Base-by-base conservation (phyloP, 1,284 basidiomycete genomes). In the Porodaedalea pini region DNA sequence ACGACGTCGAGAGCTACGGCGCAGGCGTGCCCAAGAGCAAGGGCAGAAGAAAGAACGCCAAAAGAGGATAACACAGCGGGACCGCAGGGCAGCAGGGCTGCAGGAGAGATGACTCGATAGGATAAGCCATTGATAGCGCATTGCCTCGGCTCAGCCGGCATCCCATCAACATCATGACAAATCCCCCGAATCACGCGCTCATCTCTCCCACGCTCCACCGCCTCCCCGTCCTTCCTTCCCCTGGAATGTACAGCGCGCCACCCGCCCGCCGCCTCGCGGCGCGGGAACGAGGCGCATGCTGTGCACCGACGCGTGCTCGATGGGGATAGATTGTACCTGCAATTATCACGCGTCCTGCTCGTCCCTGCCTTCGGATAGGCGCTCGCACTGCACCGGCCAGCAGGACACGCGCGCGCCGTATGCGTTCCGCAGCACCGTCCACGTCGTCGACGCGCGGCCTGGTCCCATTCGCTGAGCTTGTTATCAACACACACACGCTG, bases 211-310 rank as follows among this genome's bases (percentile, higher is more conserved):
- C 54, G 54, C 32, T 21, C 27, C 36, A 50, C 47, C 15, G 55
- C 55, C 47, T 34, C 41, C 45, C 45, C 29, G 25, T 36, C 37
- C 21, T 13, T 45, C 31, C 19, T 29, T 34, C 43, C 32, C 23
- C 37, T 31, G 32, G 21, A 23, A 11, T 21, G 41, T 21, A 31
- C 11, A 15, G 39, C 29, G 41, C 43, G 41, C 37, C 34, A 21
- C 27, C 51, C 10, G 34, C 8, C 29, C 39, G 25, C 11, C 39
- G 23, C 8, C 39, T n/a, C 36, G 6, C 21, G 51, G 29, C 52
- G 41, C 44, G 52, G 29, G 52, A 54, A 23, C n/a, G 15, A 19
- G 47, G 55, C 55, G 55, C 55, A 56, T 56, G 55, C 55, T 51
- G 55, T 56, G 55, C 37, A 15, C 47, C 55, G 55, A 36, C 37